Conservation (phyloP, 495 filamentous ascomycete genomes). For the Annulohypoxylon maeteangense region DNA sequence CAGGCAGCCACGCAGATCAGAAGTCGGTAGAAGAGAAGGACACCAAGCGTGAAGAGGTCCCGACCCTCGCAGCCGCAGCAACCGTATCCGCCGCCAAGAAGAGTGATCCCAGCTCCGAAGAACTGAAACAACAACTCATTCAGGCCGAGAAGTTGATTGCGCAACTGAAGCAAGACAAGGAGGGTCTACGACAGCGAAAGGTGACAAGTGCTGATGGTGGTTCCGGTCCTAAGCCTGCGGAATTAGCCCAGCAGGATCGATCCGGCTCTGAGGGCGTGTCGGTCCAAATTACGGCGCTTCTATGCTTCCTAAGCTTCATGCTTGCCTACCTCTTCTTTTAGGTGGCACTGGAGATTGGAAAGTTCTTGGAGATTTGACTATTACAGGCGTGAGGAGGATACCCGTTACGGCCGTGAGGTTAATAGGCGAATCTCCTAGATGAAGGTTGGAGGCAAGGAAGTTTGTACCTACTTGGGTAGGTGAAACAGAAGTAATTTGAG, state of each 20-base stretch:
- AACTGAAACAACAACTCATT: conserved; percentile 75
- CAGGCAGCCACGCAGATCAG: conserved; percentile 52
- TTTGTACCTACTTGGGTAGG: conserved; percentile 7
- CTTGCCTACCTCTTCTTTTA: conserved; percentile 96
- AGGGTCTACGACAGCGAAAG: conserved; percentile 78
- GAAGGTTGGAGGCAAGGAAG: not conserved
- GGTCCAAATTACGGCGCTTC: conserved; percentile 79
- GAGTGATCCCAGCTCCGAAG: conserved; percentile 62
- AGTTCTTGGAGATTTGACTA: conserved; percentile 12
- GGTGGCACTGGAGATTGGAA: conserved; percentile 10
- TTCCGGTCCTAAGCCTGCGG: conserved; percentile 53
- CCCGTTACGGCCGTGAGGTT: conserved; percentile 1
- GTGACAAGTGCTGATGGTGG: conserved; percentile 56
- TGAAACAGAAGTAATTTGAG: conserved; percentile 29
- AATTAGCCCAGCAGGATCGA: conserved; percentile 65
- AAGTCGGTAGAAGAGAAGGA: conserved; percentile 49
- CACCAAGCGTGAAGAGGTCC: conserved; percentile 48
- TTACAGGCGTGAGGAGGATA: not conserved
- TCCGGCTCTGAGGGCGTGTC: conserved; percentile 80
- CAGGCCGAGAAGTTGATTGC: conserved; percentile 80
- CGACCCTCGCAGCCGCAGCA: conserved; percentile 49
- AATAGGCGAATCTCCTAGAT: conserved; percentile 13
- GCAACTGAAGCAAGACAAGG: conserved; percentile 72
- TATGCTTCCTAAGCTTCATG: conserved; percentile 91
- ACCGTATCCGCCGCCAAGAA: conserved; percentile 57